A percentile compares a stretch with the other conserved stretches of the same genome.
phyloP scores from a whole-genome alignment of 805 yeast genomes.

The Brettanomyces bruxellensis region DNA sequence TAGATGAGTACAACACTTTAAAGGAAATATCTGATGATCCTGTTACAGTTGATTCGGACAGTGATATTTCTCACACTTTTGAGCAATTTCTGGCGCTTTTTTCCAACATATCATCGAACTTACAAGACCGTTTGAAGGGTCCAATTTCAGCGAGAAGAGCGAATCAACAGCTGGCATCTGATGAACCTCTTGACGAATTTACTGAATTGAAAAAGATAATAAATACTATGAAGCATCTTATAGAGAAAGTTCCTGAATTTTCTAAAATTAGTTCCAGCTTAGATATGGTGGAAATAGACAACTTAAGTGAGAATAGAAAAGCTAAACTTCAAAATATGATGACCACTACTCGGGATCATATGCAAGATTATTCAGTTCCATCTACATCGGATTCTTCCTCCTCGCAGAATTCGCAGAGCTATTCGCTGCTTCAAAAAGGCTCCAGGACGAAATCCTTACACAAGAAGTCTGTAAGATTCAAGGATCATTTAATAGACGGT shows the following conservation, averaged over 20 bases:
- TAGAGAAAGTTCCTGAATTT: background rate
- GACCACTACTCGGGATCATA: too few species aligned
- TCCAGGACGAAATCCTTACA: background rate
- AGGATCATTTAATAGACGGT: slow-evolving; percentile 8
- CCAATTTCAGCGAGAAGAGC: too few species aligned
- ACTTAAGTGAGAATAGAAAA: too few species aligned
- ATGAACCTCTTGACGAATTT: background rate
- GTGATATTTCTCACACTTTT: background rate
- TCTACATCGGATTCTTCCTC: background rate
- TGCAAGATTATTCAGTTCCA: too few species aligned
- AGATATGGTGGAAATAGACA: background rate
- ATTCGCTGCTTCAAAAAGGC: background rate
- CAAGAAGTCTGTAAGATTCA: slow-evolving; percentile 16
- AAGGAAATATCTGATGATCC: background rate
- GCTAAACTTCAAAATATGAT: too few species aligned
- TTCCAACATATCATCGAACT: background rate
- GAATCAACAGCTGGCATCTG: background rate
- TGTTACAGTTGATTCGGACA: background rate
- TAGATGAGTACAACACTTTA: slow-evolving; percentile 1
- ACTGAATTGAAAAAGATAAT: background rate
- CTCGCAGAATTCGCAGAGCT: background rate
- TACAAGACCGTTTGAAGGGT: too few species aligned
- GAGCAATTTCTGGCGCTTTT: background rate
- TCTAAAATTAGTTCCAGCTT: background rate
- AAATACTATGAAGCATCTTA: background rate